Evolutionary conservation across 202 grass and related monocot genomes (phyloP).

Genomic region (Alloteropsis angusta): DNA sequence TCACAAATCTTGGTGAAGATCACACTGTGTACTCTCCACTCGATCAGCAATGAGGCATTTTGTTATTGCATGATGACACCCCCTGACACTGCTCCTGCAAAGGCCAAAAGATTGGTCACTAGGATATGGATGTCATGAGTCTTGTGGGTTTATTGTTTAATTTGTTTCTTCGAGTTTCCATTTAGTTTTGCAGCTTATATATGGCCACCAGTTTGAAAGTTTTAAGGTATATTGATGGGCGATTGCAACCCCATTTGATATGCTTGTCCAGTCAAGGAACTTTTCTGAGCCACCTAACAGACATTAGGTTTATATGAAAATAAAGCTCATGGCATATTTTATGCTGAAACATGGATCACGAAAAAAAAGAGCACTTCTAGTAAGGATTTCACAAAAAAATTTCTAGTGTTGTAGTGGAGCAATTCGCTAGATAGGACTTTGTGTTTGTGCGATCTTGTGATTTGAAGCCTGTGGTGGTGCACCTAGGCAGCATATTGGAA

Average conservation of each 20-base stretch:
- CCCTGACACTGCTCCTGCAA: background rate
- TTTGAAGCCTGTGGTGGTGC: conserved; percentile 13
- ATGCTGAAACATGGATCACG: no score
- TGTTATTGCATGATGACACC: conserved; percentile 32
- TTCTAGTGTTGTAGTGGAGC: background rate
- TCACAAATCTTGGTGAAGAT: conserved; percentile 50
- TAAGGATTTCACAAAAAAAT: background rate
- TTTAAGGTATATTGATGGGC: background rate
- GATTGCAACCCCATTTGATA: background rate
- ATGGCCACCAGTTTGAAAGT: background rate
- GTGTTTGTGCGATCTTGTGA: conserved; percentile 7
- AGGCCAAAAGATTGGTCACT: conserved; percentile 10
- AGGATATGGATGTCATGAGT: background rate
- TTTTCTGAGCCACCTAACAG: conserved; percentile 5
- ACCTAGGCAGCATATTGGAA: conserved; percentile 6
- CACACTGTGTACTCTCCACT: conserved; percentile 48
- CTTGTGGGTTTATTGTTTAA: background rate
- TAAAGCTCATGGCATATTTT: no score
- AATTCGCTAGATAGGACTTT: background rate
- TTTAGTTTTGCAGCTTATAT: background rate
- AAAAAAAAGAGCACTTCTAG: no score
- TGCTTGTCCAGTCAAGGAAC: background rate
- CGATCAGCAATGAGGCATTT: conserved; percentile 21
- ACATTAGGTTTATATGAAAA: no score
- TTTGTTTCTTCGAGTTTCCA: background rate